Evolutionary conservation across 2,329 filamentous ascomycete genomes (phyloP).

Genomic region (Penicillium hesseltinei): DNA sequence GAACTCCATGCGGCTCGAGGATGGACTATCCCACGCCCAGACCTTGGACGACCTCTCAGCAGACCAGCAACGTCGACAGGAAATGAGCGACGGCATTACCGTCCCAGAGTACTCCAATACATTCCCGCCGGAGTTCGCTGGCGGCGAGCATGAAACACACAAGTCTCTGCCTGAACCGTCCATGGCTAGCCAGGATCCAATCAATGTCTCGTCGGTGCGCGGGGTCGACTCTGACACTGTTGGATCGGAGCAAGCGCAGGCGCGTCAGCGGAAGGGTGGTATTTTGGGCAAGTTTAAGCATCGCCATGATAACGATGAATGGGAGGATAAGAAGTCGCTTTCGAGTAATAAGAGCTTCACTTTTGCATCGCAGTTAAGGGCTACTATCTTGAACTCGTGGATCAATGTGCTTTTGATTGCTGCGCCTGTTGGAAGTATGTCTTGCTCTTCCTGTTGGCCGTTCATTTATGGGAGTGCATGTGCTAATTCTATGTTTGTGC

Average conservation of each 20-base stretch:
- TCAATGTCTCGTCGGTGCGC: conserved; percentile 27
- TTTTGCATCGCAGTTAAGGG: conserved; percentile 48
- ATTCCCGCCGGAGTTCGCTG: conserved; percentile 27
- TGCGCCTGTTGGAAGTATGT: conserved; percentile 68
- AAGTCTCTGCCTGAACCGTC: conserved; percentile 22
- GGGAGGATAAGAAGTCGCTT: conserved; percentile 14
- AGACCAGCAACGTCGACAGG: conserved; percentile 24
- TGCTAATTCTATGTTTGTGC: not conserved
- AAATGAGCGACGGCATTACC: conserved; percentile 26
- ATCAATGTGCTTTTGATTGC: conserved; percentile 79
- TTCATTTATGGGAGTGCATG: not conserved
- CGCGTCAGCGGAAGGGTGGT: conserved; percentile 28
- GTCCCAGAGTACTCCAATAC: conserved; percentile 27
- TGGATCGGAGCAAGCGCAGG: conserved; percentile 18
- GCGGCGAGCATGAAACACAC: conserved; percentile 19
- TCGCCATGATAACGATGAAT: conserved; percentile 12
- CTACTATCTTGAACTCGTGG: conserved; percentile 77
- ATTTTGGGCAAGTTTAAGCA: conserved; percentile 21
- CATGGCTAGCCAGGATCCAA: conserved; percentile 31
- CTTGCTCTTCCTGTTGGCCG: not conserved
- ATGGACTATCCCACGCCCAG: conserved; percentile 20
- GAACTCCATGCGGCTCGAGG: conserved; percentile 34
- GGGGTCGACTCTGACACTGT: conserved; percentile 14
- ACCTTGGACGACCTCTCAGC: conserved; percentile 27
- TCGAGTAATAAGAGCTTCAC: conserved; percentile 37